These are phyloP conservation scores for Saturnispora diversa DNA, from an alignment of 805 yeast genomes.

Conservation along the genomic window DNA sequence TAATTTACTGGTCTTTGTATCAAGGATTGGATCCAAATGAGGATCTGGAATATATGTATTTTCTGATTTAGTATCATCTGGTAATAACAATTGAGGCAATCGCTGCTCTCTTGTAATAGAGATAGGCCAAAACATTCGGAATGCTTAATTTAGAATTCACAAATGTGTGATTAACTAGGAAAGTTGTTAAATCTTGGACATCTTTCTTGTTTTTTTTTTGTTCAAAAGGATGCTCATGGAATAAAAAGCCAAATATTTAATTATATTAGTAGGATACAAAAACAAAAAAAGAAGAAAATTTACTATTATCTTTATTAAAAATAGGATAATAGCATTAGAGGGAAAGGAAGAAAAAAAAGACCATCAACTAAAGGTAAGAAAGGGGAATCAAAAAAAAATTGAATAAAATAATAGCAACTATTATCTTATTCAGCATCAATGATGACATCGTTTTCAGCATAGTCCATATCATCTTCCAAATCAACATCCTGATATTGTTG, in stretches of 20 bases:
- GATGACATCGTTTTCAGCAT: conserved; percentile 25
- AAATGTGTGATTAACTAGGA: too few species aligned
- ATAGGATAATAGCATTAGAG: neutral
- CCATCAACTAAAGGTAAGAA: conserved; percentile 7
- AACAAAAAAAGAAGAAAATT: neutral
- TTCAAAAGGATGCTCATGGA: too few species aligned
- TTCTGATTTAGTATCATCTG: conserved; percentile 13
- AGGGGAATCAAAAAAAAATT: conserved; percentile 8
- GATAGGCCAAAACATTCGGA: conserved; percentile 29
- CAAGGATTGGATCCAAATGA: conserved; percentile 21
- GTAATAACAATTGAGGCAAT: conserved; percentile 23
- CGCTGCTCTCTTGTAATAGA: conserved; percentile 19
- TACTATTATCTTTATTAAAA: neutral
- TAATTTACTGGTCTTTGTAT: neutral
- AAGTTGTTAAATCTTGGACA: too few species aligned
- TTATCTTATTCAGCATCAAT: conserved; percentile 7
- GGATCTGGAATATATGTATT: conserved; percentile 19
- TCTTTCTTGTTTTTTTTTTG: too few species aligned
- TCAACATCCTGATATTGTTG: conserved; percentile 87
- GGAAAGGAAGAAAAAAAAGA: conserved; percentile 10
- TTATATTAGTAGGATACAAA: conserved; percentile 7
- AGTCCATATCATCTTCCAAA: conserved; percentile 69
- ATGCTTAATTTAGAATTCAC: too few species aligned
- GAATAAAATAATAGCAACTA: neutral
- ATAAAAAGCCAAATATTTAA: conserved; percentile 1